Conservation (phyloP, 805 yeast genomes). For the Jamesozyma gamospora region DNA sequence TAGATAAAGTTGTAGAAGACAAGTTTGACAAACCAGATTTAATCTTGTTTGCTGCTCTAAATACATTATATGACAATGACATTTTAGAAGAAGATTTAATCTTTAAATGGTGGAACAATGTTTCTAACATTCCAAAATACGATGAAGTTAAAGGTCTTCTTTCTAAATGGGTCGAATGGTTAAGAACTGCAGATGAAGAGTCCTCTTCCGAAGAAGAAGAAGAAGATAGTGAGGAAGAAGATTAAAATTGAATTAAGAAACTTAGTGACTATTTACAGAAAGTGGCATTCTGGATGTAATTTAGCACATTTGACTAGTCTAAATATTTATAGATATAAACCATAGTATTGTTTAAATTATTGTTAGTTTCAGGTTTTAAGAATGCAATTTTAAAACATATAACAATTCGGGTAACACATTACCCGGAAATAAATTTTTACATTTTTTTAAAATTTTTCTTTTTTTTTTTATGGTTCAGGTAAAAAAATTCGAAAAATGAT, state of each 20-base stretch:
- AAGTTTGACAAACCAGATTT: slow-evolving; percentile 29
- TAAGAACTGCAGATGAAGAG: slow-evolving; percentile 66
- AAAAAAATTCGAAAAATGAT: neutral
- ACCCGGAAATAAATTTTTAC: neutral
- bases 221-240: slow-evolving; percentile 20
- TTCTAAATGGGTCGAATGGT: slow-evolving; percentile 77
- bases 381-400: no score
- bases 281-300: no score
- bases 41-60: slow-evolving; percentile 34
- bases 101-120: slow-evolving; percentile 66
- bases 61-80: slow-evolving; percentile 69
- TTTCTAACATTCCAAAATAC: slow-evolving; percentile 32
- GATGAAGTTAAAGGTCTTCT: slow-evolving; percentile 48
- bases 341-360: no score
- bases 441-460: neutral
- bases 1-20: slow-evolving; percentile 26
- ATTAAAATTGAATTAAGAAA: neutral
- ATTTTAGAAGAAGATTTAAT: slow-evolving; percentile 75
- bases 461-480: neutral
- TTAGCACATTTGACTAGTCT: no score
- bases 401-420: neutral
- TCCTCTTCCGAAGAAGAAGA: slow-evolving; percentile 45
- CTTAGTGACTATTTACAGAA: neutral
- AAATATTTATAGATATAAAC: no score
- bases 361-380: no score